These are phyloP conservation scores for Solanum lycopersicoides DNA, from an alignment of 257 asterid species.

Conservation along the genomic window DNA sequence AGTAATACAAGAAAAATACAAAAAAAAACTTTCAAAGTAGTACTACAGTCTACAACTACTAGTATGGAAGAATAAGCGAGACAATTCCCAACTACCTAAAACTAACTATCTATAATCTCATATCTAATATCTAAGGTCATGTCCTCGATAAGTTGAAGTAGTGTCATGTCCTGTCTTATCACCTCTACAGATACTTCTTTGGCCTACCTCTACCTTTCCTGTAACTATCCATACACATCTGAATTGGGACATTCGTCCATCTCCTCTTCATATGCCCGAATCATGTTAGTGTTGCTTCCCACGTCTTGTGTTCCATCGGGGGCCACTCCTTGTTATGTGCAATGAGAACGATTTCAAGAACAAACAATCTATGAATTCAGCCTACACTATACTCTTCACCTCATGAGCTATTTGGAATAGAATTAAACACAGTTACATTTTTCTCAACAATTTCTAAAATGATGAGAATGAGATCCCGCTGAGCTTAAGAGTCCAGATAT, in stretches of 20 bases:
- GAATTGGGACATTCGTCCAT: background rate
- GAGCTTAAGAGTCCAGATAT: too few relatives aligned
- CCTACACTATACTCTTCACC: background rate
- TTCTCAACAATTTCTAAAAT: background rate
- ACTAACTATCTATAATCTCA: background rate
- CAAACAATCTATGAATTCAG: too few relatives aligned
- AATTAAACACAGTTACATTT: background rate
- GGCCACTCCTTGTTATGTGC: background rate
- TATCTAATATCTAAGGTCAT: background rate
- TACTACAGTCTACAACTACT: background rate
- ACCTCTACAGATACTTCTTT: background rate
- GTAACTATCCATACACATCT: background rate
- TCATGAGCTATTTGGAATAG: background rate
- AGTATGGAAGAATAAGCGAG: background rate
- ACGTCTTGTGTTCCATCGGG: background rate
- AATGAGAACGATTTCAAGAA: background rate
- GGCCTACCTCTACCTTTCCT: background rate
- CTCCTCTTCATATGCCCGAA: background rate
- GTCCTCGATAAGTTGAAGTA: background rate
- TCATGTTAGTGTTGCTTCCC: background rate
- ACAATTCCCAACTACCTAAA: background rate
- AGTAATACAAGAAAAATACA: too few relatives aligned
- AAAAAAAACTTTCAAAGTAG: background rate
- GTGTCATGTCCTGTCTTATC: background rate
- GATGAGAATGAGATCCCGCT: background rate